Conservation (phyloP, 2,329 filamentous ascomycete genomes). For the Epichloe gansuensis region DNA sequence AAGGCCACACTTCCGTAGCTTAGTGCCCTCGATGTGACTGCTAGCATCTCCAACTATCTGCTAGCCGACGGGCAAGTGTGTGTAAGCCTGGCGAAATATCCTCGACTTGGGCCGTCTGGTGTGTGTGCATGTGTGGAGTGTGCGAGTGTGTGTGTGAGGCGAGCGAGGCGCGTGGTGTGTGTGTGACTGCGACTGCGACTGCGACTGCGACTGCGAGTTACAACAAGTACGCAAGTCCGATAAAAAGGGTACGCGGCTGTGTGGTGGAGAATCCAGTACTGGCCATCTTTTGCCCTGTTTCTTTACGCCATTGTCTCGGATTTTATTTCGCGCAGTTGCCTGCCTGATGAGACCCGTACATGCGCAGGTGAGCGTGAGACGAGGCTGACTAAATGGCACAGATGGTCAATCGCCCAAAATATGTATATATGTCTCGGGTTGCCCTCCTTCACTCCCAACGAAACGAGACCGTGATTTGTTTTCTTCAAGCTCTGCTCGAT, state of each 20-base stretch:
- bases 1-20: not conserved
- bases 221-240: not conserved
- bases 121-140: not conserved
- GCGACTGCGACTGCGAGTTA: not conserved
- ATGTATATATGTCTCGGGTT: slow-evolving; percentile 1
- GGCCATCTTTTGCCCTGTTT: not conserved
- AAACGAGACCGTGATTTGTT: not conserved
- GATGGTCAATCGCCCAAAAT: not conserved
- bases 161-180: not conserved
- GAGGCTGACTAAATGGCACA: not conserved
- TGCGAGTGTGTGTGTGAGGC: not conserved
- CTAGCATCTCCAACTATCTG: not conserved
- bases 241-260: not conserved
- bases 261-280: not conserved
- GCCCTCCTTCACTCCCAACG: not conserved
- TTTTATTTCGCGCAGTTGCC: not conserved
- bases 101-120: not conserved
- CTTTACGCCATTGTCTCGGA: not conserved
- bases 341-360: not conserved
- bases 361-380: not conserved
- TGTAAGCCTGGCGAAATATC: not conserved
- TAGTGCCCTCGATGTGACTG: slow-evolving; percentile 2
- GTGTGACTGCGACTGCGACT: not conserved
- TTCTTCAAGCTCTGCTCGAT: not conserved
- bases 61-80: too few relatives aligned